Percentiles rank a stretch among this genome's conserved stretches.
Evolutionary conservation across 805 yeast genomes (phyloP).

Genomic region (Alloascoidea hylecoeti): DNA sequence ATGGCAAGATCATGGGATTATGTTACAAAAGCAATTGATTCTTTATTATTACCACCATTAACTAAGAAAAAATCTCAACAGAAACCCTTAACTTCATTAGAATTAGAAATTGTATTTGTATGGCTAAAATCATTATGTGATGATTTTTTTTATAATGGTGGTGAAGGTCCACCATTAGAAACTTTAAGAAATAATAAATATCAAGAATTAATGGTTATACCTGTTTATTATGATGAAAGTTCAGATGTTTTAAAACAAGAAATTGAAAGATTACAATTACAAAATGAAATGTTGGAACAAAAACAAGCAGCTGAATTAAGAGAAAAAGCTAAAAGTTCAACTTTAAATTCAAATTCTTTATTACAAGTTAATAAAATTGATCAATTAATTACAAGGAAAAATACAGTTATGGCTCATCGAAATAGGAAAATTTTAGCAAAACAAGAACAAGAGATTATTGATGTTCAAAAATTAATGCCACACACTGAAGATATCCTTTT

Average conservation of each 20-base stretch:
- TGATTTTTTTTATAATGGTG: conserved; percentile 69
- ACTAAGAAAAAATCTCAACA: conserved; percentile 20
- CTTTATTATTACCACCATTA: conserved; percentile 59
- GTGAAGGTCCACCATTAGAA: conserved; percentile 65
- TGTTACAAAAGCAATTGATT: conserved; percentile 55
- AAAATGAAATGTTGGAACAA: conserved; percentile 11
- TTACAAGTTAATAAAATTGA: background rate
- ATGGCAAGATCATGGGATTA: conserved; percentile 76
- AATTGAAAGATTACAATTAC: conserved; percentile 42
- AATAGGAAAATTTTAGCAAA: conserved; percentile 38
- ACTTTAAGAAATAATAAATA: conserved; percentile 48
- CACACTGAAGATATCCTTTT: conserved; percentile 54
- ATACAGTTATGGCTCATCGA: conserved; percentile 62
- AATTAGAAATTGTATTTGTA: conserved; percentile 50
- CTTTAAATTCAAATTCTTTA: too few species aligned
- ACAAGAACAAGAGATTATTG: conserved; percentile 29
- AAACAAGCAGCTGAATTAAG: too few species aligned
- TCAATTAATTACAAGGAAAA: conserved; percentile 40
- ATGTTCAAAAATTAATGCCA: conserved; percentile 30
- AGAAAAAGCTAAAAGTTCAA: background rate
- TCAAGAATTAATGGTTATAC: conserved; percentile 47
- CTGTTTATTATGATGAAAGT: conserved; percentile 47
- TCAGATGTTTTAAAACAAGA: conserved; percentile 34
- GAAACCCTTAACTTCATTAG: conserved; percentile 36
- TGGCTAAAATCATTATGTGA: conserved; percentile 57